These are phyloP conservation scores for Pseudopithomyces maydicus DNA, from an alignment of 2,329 filamentous ascomycete genomes.

Conservation along the genomic window DNA sequence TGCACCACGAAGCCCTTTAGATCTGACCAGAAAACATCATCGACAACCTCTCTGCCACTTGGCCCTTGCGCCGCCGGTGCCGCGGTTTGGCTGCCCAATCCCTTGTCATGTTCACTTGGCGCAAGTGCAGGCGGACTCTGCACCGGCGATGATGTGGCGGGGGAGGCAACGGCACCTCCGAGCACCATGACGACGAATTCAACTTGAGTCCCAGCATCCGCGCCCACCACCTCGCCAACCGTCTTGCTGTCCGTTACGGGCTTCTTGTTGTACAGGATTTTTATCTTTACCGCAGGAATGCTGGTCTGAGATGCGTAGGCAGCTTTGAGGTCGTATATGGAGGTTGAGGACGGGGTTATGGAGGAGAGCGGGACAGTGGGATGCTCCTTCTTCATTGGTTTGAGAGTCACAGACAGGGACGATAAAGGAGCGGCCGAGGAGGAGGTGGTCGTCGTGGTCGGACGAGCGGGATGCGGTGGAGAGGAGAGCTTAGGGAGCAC, in stretches of 20 bases:
- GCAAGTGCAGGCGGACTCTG: constrained; percentile 56
- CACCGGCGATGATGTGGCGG: constrained; percentile 40
- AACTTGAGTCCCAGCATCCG: constrained; percentile 59
- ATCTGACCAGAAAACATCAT: constrained; percentile 85
- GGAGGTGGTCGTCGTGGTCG: constrained; percentile 52
- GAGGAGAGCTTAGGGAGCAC: constrained; percentile 72
- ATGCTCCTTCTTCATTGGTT: constrained; percentile 70
- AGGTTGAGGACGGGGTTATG: constrained; percentile 69
- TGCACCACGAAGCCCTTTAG: constrained; percentile 79
- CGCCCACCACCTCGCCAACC: constrained; percentile 70
- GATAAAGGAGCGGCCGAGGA: constrained; percentile 40
- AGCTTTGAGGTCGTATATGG: constrained; percentile 78
- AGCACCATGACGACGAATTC: constrained; percentile 91
- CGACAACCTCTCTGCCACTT: constrained; percentile 65
- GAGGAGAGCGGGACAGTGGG: constrained; percentile 60
- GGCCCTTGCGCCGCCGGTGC: constrained; percentile 55
- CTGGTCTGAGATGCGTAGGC: constrained; percentile 67
- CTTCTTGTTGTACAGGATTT: constrained; percentile 85
- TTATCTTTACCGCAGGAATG: constrained; percentile 72
- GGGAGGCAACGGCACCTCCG: constrained; percentile 54
- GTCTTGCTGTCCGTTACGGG: constrained; percentile 79
- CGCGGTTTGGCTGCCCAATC: constrained; percentile 16
- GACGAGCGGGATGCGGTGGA: constrained; percentile 56
- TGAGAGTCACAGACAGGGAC: constrained; percentile 60
- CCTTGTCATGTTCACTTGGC: constrained; percentile 58